These are phyloP conservation scores for Leccinum arenicola DNA, from an alignment of 768 basidiomycete species.

Conservation along the genomic window DNA sequence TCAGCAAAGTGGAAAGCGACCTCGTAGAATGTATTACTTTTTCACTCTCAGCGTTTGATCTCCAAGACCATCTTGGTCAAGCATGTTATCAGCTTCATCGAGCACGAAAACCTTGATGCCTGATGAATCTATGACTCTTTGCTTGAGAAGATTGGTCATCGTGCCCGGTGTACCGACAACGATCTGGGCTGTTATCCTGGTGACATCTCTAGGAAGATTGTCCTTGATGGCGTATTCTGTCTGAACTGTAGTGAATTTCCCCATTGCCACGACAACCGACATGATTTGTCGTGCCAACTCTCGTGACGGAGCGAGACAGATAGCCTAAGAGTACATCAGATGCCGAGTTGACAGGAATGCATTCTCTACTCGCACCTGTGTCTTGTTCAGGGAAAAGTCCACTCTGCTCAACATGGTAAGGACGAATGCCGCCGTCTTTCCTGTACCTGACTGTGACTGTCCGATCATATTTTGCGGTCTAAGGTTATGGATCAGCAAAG, in stretches of 20 bases:
- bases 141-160: conserved; percentile 80
- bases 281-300: conserved; percentile 98
- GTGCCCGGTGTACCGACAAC: conserved; percentile 97
- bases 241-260: conserved; percentile 89
- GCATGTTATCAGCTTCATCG: conserved; percentile 99
- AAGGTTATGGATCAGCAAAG: conserved; percentile 5
- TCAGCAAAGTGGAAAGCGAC: conserved; percentile 13
- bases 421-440: conserved; percentile 98
- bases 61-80: conserved; percentile 89
- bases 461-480: conserved; percentile 99
- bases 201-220: conserved; percentile 62
- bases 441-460: conserved; percentile 98
- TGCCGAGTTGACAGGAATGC: background rate
- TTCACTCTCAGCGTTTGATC: conserved; percentile 93
- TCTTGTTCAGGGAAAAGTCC: conserved; percentile 76
- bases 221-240: conserved; percentile 97
- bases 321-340: conserved; percentile 51
- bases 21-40: conserved; percentile 55
- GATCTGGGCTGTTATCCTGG: conserved; percentile 79
- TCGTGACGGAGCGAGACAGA: conserved; percentile 96
- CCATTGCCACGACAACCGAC: conserved; percentile 91
- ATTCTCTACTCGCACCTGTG: conserved; percentile 57
- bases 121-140: conserved; percentile 73
- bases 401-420: conserved; percentile 95
- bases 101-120: conserved; percentile 90